Evolutionary conservation across 257 asterid species (phyloP), one percentile per base, ranked within the genome.

Genomic region (Mitragyna speciosa): DNA sequence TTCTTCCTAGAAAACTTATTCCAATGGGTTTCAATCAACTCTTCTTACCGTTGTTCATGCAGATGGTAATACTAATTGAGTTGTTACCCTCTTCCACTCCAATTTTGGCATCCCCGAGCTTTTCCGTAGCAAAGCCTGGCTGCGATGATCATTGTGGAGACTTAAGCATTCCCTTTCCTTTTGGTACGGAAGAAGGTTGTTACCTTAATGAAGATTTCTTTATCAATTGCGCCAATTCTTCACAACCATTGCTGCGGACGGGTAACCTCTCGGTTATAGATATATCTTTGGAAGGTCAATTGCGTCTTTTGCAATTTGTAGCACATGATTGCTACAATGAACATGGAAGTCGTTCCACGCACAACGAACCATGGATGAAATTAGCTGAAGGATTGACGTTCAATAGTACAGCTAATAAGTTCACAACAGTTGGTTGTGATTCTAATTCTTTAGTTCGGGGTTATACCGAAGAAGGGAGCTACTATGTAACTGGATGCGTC

Each of bases 381-480:
- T 0, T 51, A 6, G 8, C 10, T 3, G 0, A 0, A 0, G 45
- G 26, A 12, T 0, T 79, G 0, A 70, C 73, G 0, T 76, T 89
- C 2, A 83, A 64, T 67, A 24, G 76, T 72, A 80, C 87, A 0
- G 79, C 83, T 0, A 89, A 89, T 31, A 85, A 71, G 76, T 80
- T 87, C 49, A 85, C 86, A 0, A 75, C 78, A 0, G 36, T 87
- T 28, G 92, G 90, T 31, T 89, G 89, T 36, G 87, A 87, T 48
- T 5, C 88, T 0, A 58, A 52, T 17, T 88, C 75, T 12, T 20
- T 10, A 2, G 74, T 80, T 1, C 45, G 0, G 5, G 89, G 89
- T 16, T 2, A 26, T 11, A 36, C 80, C 71, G 4, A n/a, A 3
- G 16, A 17, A 7, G 52, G 76, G 8, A 1, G 12, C 0, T 81